Evolutionary conservation across 140 eudicot genomes (phyloP).

Genomic region (Flaveria floridana): DNA sequence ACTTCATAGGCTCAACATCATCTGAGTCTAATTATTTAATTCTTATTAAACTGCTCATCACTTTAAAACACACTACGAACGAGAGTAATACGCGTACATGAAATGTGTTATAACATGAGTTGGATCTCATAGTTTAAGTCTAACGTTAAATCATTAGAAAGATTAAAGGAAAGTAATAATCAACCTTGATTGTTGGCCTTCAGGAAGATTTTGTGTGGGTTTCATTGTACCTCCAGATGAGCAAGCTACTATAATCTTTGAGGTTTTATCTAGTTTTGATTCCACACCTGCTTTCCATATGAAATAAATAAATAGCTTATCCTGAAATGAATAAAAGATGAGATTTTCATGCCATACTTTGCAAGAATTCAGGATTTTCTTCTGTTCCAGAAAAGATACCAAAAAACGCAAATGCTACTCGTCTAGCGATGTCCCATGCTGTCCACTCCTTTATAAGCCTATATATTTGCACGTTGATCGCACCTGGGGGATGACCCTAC

Average conservation of each 20-base stretch:
- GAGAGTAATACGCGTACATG: background rate
- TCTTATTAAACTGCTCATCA: no score
- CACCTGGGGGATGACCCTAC: constrained; percentile 92
- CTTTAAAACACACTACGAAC: background rate
- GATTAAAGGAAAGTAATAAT: background rate
- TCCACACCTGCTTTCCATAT: constrained; percentile 71
- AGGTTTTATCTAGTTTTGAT: constrained; percentile 59
- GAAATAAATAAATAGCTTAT: no score
- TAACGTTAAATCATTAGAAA: background rate
- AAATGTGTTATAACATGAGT: background rate
- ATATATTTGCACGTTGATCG: constrained; percentile 86
- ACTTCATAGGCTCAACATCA: no score
- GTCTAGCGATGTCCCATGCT: constrained; percentile 93
- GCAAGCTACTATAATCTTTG: constrained; percentile 95
- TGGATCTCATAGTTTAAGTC: background rate
- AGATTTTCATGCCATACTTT: constrained; percentile 40
- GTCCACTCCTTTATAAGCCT: constrained; percentile 99
- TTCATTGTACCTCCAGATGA: constrained; percentile 93
- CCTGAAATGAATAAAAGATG: background rate
- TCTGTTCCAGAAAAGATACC: constrained; percentile 98
- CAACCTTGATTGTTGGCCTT: constrained; percentile 98
- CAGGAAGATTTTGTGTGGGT: constrained; percentile 96
- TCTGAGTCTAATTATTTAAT: background rate
- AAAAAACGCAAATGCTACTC: constrained; percentile 93
- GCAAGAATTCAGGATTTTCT: constrained; percentile 90